These are phyloP conservation scores for Dipteronia sinensis DNA, from an alignment of 345 rosid species.

Conservation along the genomic window DNA sequence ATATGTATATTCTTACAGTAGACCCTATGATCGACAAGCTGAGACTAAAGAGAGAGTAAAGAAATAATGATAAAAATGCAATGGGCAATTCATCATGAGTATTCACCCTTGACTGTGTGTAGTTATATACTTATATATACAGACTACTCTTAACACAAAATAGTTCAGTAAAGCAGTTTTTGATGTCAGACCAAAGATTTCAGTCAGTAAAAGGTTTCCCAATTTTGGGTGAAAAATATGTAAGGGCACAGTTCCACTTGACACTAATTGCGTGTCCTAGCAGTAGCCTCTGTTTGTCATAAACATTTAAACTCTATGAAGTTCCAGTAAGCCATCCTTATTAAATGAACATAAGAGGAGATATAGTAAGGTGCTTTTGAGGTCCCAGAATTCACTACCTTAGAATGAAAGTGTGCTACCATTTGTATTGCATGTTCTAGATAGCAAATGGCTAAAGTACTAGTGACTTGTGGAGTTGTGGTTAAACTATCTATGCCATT, in stretches of 20 bases:
- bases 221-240: not conserved
- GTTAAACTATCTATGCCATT: not conserved
- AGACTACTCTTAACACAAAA: not conserved
- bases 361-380: not conserved
- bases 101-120: not conserved
- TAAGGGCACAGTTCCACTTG: not conserved
- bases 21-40: not conserved
- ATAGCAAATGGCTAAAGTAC: not conserved
- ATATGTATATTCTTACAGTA: not conserved
- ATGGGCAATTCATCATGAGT: not conserved
- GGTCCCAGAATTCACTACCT: not conserved
- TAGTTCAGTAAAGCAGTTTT: not conserved
- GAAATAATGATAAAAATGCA: not conserved
- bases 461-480: not conserved
- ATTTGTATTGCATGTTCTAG: not conserved
- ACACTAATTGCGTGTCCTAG: not conserved
- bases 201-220: not conserved
- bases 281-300: not conserved
- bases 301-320: not conserved
- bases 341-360: not conserved
- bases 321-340: not conserved
- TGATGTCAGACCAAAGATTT: not conserved
- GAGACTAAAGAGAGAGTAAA: not conserved
- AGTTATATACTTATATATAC: not conserved
- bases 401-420: not conserved